phyloP scores from a whole-genome alignment of 2,329 filamentous ascomycete species.

The Lithohypha guttulata region DNA sequence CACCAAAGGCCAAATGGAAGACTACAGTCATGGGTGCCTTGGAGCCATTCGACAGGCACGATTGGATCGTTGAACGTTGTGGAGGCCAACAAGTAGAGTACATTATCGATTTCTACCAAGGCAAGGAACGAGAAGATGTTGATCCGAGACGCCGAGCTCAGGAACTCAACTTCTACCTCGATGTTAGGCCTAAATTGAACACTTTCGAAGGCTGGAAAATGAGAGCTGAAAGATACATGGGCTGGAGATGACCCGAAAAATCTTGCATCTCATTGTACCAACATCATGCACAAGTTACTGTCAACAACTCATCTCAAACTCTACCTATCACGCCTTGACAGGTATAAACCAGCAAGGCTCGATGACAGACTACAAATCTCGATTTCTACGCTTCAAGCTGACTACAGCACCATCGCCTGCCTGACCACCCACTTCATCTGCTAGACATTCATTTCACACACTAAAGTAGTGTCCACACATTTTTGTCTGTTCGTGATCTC shows the following conservation, averaged over 20 bases:
- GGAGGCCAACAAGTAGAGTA: constrained; percentile 69
- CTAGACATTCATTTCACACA: too few relatives aligned
- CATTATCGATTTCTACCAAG: constrained; percentile 95
- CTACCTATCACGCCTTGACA: too few relatives aligned
- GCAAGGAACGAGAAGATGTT: constrained; percentile 39
- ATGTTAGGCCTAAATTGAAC: constrained; percentile 56
- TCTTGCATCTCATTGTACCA: too few relatives aligned
- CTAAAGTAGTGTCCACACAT: too few relatives aligned
- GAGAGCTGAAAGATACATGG: constrained; percentile 36
- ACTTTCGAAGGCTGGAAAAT: constrained; percentile 50
- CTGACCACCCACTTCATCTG: too few relatives aligned
- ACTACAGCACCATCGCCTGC: too few relatives aligned
- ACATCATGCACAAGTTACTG: too few relatives aligned
- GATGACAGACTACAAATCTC: too few relatives aligned
- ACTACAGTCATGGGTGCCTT: constrained; percentile 69
- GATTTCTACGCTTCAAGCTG: too few relatives aligned
- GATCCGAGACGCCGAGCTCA: constrained; percentile 23
- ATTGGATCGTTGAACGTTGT: constrained; percentile 93
- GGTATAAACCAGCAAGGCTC: too few relatives aligned
- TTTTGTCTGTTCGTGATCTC: too few relatives aligned
- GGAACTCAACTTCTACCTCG: constrained; percentile 50
- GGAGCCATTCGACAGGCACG: constrained; percentile 86
- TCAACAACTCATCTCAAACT: too few relatives aligned
- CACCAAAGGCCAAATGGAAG: constrained; percentile 63
- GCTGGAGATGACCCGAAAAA: constrained; percentile 18